Base-by-base conservation (phyloP, 176 grass and related monocot genomes). In the Elaeis guineensis region DNA sequence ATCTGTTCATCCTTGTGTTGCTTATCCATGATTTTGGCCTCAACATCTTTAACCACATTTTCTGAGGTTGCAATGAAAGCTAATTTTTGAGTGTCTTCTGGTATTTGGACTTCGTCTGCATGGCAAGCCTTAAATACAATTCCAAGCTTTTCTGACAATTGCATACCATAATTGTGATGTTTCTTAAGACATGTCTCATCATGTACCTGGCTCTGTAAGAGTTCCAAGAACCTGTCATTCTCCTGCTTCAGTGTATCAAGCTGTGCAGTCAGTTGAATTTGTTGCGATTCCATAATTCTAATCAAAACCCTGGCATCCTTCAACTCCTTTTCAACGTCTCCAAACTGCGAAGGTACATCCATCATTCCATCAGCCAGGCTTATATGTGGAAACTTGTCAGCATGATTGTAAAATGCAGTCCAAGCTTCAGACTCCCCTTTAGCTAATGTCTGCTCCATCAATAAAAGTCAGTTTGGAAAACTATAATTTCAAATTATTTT, bases 201-300 rank as follows among this genome's bases (percentile, higher is more conserved):
- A 51, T 16, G 48, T 80, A 21, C 75, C 73, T 76, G 50, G 50
- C 6, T 20, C 65, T 61, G 49, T 4, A 63, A 56, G 24, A 56
- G 30, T 53, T 58, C 19, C 22, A 77, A 54, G 63, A 50, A 59
- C 70, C 28, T 64, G 62, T 51, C 22, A 25, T 64, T 69, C 14
- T 77, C 83, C 17, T 55, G 58, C 24, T 81, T 60, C 51, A 73
- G 73, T 26, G 70, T 73, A 55, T 65, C 65, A 55, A 65, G 59
- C 55, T 86, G 73, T 49, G 71, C 73, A 64, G 70, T 68, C 44
- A 73, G 59, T 11, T 73, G 57, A 44, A 69, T 51, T 63, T 85
- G 67, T 59, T 72, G 65, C 58, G 72, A 80, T 72, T 76, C 82
- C 35, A 44, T 44, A 44, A 12, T 11, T 44, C 11, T 44, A 44